Base-by-base conservation (phyloP, 352 stramenopile species). In the Thalassiosira mediterranea region DNA sequence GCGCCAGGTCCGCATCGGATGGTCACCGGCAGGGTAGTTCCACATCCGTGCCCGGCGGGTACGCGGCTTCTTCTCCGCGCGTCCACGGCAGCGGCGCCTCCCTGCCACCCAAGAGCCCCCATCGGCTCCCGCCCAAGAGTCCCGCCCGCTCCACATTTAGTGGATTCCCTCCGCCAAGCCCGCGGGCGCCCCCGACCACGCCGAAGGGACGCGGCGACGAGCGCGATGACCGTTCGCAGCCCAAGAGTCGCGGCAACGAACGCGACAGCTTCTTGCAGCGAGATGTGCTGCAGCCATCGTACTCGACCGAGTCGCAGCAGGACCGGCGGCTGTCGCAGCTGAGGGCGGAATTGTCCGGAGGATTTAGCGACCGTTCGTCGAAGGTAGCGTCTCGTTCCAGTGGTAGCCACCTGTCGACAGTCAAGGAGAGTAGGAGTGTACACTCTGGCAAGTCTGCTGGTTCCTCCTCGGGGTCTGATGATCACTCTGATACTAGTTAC, bases 71-170 rank as follows among this genome's bases (percentile, higher is more conserved):
- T 54, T 19, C 47, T 54, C 47, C 47, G 28, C 60, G 23, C n/a
- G 48, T 7, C 44, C 29, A 46, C 31, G 47, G 31, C 47, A 53
- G 42, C 40, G 15, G 21, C 21, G 38, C 40, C 29, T 38, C 19
- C n/a, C 32, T 71, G 4, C 62, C 62, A 17, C 62, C 57, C 2
- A 66, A 42, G 37, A 66, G 57, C 17, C 57, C 57, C 8, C 19
- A 44, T 13, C 0, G 42, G 42, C 7, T 29, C 10, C 34, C 60
- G 10, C 60, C 60, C 10, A 70, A 37, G 34, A 53, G 7, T 52
- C 40, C 40, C 19, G 23, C n/a, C 4, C 40, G 23, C 1, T n/a
- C n/a, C n/a, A n/a, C n/a, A n/a, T n/a, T n/a, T n/a, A 44, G 37
- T n/a, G 37, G 37, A 44, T n/a, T 44, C 15, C 37, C 37, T 44